Base-by-base conservation (phyloP, 176 grass and related monocot species). In the Oryza meridionalis region DNA sequence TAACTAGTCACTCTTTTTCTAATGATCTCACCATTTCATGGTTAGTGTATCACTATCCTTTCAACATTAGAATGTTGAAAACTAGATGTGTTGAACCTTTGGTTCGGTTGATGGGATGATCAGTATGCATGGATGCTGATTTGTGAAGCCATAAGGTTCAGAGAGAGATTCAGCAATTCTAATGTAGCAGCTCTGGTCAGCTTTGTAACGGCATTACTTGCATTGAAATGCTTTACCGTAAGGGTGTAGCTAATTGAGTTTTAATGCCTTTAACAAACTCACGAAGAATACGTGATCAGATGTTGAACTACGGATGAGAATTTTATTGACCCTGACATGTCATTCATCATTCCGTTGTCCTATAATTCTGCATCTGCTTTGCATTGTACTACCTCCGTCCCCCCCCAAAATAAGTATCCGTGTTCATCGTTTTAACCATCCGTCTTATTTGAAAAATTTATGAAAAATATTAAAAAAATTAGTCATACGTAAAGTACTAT, bases 1-100 rank as follows among this genome's bases (percentile, higher is more conserved):
- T 77, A 45, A 22, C 21, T 70, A 8, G 65, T 26, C 17, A 44
- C 58, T 58, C 65, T 58, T 22, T 22, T 17, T 58, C 58, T 66
- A 9, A 69, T 83, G 67, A 67, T 78, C 27, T 31, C 51, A 65
- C 7, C 25, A 82, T 22, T 62, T 76, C 12, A 71, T 87, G 22
- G 67, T 77, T 77, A 43, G 44, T 90, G 69, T 19, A 9, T 40
- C 22, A 40, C 32, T 68, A 76, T 58, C 58, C 19, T 53, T 27
- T 77, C 32, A 70, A 31, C 45, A 68, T 46, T 77, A 16, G 22
- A 40, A 42, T 67, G 43, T 14, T 75, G 21, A 27, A 67, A 67
- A 65, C 42, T 50, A 12, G 38, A 22, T 31, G 66, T 61, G 35
- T 45, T 45, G 68, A 72, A 63, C 51, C 38, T 9, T 69, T 22